These are phyloP conservation scores for Suhomyces kilbournensis DNA, from an alignment of 805 yeast species.

Conservation along the genomic window DNA sequence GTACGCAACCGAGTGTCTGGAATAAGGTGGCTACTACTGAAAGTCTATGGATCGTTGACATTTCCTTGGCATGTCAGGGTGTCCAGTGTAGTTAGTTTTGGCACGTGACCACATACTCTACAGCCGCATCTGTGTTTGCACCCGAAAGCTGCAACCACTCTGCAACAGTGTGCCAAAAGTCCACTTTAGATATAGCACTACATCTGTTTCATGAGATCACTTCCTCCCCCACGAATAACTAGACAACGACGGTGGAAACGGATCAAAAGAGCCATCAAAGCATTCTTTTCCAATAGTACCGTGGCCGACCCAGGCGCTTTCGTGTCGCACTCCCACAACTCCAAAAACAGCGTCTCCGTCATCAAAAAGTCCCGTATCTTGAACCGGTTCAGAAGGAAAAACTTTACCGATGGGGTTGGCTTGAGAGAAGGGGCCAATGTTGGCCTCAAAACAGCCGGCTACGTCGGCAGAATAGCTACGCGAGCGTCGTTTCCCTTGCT, in stretches of 20 bases:
- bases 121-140: not conserved
- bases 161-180: too few species aligned
- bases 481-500: constrained; percentile 18
- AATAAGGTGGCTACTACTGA: too few species aligned
- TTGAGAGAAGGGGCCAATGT: constrained; percentile 17
- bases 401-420: constrained; percentile 8
- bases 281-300: constrained; percentile 26
- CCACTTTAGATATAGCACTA: too few species aligned
- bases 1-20: too few species aligned
- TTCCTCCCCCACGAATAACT: constrained; percentile 37
- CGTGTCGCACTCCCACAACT: constrained; percentile 11
- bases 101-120: not conserved
- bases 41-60: too few species aligned
- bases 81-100: not conserved
- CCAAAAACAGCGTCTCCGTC: constrained; percentile 19
- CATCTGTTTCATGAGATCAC: constrained; percentile 7
- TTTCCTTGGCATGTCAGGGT: too few species aligned
- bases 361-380: constrained; percentile 24
- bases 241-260: constrained; percentile 30
- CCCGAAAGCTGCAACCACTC: not conserved
- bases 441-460: constrained; percentile 15
- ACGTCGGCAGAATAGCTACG: constrained; percentile 21
- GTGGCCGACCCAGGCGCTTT: constrained; percentile 26
- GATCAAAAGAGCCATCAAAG: constrained; percentile 25
- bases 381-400: constrained; percentile 14